These are phyloP conservation scores for Pelargonium myrrhifolium DNA, from an alignment of 441 rosid species.

Conservation along the genomic window DNA sequence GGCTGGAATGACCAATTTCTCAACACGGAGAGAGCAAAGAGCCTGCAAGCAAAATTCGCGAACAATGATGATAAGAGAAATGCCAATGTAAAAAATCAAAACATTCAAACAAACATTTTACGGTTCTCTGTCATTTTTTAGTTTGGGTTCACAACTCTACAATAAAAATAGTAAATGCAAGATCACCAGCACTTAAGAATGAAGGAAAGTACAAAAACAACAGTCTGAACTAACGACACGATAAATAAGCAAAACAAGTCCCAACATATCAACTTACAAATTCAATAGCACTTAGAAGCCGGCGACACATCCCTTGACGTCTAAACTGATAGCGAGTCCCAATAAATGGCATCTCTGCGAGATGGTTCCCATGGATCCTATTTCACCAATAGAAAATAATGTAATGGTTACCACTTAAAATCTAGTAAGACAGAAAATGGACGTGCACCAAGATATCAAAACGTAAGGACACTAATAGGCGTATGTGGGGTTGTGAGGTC, in stretches of 20 bases:
- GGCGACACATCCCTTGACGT: constrained; percentile 93
- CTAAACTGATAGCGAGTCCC: constrained; percentile 79
- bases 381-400: constrained; percentile 16
- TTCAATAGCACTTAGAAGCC: constrained; percentile 72
- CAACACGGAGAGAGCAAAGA: constrained; percentile 58
- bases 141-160: no score
- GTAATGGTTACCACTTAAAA: not conserved
- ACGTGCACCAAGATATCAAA: not conserved
- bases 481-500: no score
- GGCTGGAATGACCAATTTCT: constrained; percentile 87
- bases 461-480: no score
- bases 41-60: constrained; percentile 37
- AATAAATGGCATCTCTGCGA: constrained; percentile 99
- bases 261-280: constrained; percentile 43
- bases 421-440: not conserved
- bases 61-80: constrained; percentile 2
- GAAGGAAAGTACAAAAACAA: no score
- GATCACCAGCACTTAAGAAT: no score
- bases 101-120: no score
- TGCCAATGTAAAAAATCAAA: not conserved
- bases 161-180: no score
- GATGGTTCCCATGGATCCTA: constrained; percentile 76
- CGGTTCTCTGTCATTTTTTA: no score
- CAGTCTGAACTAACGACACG: no score
- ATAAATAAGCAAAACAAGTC: no score